phyloP scores from a whole-genome alignment of 176 grass and related monocot species.

The Triticum dicoccoides region DNA sequence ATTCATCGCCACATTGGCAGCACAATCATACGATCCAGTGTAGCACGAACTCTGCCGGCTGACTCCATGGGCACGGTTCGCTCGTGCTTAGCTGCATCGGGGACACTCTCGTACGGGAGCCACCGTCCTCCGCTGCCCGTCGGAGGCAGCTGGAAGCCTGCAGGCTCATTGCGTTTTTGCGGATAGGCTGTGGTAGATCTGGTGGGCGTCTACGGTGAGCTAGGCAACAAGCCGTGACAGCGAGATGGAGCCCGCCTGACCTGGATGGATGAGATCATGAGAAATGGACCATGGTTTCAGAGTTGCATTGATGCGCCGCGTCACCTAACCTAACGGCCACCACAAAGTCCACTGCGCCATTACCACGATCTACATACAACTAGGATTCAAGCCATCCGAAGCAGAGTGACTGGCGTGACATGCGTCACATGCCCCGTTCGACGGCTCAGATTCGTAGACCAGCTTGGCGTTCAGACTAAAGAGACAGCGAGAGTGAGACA shows the following conservation, averaged over 20 bases:
- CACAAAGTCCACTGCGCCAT: background rate
- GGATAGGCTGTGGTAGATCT: background rate
- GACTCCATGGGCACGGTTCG: background rate
- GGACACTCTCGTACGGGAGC: slow-evolving; percentile 4
- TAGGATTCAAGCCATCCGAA: background rate
- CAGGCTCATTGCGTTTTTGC: background rate
- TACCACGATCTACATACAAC: background rate
- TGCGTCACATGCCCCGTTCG: no score
- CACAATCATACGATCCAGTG: background rate
- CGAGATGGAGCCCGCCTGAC: background rate
- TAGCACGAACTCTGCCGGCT: background rate
- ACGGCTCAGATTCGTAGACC: no score
- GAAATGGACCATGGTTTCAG: background rate
- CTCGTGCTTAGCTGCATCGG: background rate
- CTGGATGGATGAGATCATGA: background rate
- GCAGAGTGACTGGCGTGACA: background rate
- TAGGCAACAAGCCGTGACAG: background rate
- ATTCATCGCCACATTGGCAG: background rate
- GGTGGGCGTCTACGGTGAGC: background rate
- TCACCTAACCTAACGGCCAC: background rate
- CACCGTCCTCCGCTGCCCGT: background rate
- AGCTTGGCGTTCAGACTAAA: no score
- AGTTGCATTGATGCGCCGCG: background rate
- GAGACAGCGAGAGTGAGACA: no score
- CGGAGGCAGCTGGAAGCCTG: background rate